phyloP scores from a whole-genome alignment of 139 green algal species.

The Closterium sp. region DNA sequence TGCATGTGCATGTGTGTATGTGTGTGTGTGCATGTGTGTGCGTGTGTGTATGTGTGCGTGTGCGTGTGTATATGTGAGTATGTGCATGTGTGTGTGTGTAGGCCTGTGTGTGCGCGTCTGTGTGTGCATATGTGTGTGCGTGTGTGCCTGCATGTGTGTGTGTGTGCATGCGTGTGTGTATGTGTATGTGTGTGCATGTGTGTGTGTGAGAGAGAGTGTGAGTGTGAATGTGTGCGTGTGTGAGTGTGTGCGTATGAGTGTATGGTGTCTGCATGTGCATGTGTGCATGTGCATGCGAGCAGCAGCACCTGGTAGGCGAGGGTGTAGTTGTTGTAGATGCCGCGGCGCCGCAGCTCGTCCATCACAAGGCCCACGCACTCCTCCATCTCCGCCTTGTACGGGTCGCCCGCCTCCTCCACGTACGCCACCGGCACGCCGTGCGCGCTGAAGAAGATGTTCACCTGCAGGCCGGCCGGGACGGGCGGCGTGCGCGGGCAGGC shows the following conservation, averaged over 20 bases:
- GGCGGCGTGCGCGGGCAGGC: neutral
- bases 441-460: constrained; percentile 92
- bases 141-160: neutral
- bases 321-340: constrained; percentile 82
- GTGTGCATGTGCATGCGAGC: neutral
- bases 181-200: neutral
- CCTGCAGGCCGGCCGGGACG: constrained; percentile 5
- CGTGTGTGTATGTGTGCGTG: constrained; percentile 4
- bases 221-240: neutral
- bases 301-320: constrained; percentile 86
- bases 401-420: constrained; percentile 91
- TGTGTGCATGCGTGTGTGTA: neutral
- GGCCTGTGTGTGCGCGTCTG: neutral
- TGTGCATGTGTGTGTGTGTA: constrained; percentile 5
- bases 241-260: neutral
- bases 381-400: constrained; percentile 99
- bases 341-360: constrained; percentile 70
- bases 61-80: constrained; percentile 1
- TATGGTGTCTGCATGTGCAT: too few species aligned
- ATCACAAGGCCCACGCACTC: constrained; percentile 96
- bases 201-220: neutral
- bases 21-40: neutral
- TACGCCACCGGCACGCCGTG: constrained; percentile 97
- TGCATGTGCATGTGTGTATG: too few species aligned
- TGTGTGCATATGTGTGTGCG: constrained; percentile 1